Percentiles rank a stretch among this genome's conserved stretches.
Evolutionary conservation across 768 basidiomycete species (phyloP).

Genomic region (Rhodotorula graminis): DNA sequence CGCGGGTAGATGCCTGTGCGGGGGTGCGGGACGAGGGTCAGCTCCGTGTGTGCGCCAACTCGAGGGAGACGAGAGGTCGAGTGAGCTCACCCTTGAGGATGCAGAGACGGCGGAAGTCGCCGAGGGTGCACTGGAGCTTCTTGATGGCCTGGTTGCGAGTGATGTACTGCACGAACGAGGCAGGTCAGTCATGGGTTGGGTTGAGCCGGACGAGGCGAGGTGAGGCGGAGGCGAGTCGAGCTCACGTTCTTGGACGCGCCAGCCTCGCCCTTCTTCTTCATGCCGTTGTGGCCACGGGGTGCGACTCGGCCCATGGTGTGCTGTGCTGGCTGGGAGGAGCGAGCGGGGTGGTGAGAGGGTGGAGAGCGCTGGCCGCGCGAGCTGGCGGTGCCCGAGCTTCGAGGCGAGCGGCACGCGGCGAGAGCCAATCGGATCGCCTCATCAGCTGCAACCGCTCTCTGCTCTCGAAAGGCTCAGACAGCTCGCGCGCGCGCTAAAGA

Average conservation of each 20-base stretch:
- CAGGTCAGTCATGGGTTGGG: background rate
- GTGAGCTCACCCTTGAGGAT: conserved; percentile 79
- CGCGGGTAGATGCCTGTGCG: conserved; percentile 86
- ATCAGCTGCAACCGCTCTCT: too few species aligned
- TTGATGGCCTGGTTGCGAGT: conserved; percentile 87
- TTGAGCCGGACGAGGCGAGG: background rate
- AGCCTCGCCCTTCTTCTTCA: conserved; percentile 67
- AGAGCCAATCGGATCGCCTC: too few species aligned
- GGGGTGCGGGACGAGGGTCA: background rate
- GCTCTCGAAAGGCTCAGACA: too few species aligned
- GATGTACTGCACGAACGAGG: conserved; percentile 48
- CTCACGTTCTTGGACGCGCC: conserved; percentile 73
- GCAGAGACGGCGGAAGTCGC: conserved; percentile 92
- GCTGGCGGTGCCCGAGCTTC: too few species aligned
- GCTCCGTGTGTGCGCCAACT: conserved; percentile 1
- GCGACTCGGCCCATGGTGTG: conserved; percentile 25
- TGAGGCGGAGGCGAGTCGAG: background rate
- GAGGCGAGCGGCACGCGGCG: too few species aligned
- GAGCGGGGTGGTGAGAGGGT: background rate
- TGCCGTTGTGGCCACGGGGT: conserved; percentile 27
- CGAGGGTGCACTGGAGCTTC: conserved; percentile 91
- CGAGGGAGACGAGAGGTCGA: conserved; percentile 5
- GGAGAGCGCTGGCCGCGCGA: background rate
- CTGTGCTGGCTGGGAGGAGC: background rate
- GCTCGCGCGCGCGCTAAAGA: too few species aligned